Evolutionary conservation across 106 monocot genomes (phyloP).

Genomic region (Chionographis japonica): DNA sequence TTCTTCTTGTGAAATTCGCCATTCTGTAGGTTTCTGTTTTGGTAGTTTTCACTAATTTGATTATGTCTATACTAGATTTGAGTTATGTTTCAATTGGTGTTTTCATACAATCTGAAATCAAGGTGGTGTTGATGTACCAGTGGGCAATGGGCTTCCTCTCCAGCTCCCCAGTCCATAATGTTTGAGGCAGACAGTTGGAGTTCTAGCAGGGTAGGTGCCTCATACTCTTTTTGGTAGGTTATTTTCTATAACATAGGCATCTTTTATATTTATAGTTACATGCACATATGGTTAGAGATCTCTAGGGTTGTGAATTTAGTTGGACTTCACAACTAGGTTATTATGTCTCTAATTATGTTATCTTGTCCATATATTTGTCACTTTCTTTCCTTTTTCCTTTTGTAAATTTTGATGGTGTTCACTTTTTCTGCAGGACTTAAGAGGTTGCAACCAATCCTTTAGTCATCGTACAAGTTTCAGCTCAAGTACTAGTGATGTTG

Average conservation of each 20-base stretch:
- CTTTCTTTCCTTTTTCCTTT: neutral
- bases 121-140: conserved; percentile 28
- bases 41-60: neutral
- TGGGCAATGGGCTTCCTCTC: conserved; percentile 70
- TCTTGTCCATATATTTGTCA: neutral
- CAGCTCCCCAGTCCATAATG: conserved; percentile 43
- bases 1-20: too few species aligned
- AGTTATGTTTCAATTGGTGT: neutral
- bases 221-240: too few species aligned
- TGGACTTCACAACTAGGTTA: too few species aligned
- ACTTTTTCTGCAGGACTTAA: conserved; percentile 46
- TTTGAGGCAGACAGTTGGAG: conserved; percentile 63
- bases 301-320: too few species aligned
- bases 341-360: neutral
- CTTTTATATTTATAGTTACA: too few species aligned
- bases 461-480: conserved; percentile 57
- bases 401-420: neutral
- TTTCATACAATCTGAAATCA: conserved; percentile 1
- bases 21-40: too few species aligned
- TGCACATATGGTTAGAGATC: too few species aligned
- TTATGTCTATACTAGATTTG: neutral
- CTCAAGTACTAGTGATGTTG: conserved; percentile 55
- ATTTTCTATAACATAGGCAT: too few species aligned
- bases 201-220: conserved; percentile 75
- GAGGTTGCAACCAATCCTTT: conserved; percentile 40